phyloP scores from a whole-genome alignment of 306 rosid genomes.

The Cucumis cinereus region DNA sequence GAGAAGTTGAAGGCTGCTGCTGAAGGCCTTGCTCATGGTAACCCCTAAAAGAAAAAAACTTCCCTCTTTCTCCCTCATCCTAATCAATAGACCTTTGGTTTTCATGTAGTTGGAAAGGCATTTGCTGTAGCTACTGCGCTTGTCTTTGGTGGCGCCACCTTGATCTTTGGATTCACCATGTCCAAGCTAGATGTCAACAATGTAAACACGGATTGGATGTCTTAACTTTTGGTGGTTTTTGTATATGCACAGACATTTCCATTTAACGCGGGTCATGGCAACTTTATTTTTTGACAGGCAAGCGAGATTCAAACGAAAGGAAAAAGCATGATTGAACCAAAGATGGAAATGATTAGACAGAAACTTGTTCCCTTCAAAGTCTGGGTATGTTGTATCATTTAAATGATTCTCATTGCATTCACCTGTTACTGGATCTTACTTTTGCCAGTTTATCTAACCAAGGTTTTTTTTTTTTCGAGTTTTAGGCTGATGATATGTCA shows the following conservation, averaged over 20 bases:
- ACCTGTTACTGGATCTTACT: conserved; percentile 9
- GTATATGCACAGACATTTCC: not conserved
- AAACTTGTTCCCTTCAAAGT: conserved; percentile 49
- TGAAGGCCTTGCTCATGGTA: conserved; percentile 67
- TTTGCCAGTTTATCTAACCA: not conserved
- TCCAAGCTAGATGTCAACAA: conserved; percentile 56
- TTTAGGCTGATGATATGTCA: conserved; percentile 56
- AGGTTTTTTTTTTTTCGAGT: conserved; percentile 8
- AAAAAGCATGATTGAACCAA: conserved; percentile 50
- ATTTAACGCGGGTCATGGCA: not conserved
- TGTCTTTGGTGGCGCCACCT: conserved; percentile 63
- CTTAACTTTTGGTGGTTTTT: conserved; percentile 1
- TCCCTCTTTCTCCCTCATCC: not conserved
- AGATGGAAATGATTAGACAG: conserved; percentile 35
- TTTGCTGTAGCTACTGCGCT: conserved; percentile 64
- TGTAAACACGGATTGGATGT: conserved; percentile 31
- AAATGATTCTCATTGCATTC: conserved; percentile 1
- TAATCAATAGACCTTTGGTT: conserved; percentile 2
- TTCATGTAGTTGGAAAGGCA: conserved; percentile 64
- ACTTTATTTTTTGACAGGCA: conserved; percentile 30
- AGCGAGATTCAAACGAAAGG: conserved; percentile 51
- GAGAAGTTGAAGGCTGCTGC: conserved; percentile 86
- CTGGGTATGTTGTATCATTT: conserved; percentile 39
- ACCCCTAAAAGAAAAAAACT: not conserved
- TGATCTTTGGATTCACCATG: conserved; percentile 43